Percentiles rank a stretch among this genome's conserved stretches.
These are phyloP conservation scores for Vanrija sp. DNA, from an alignment of 1,284 basidiomycete genomes.

Conservation along the genomic window DNA sequence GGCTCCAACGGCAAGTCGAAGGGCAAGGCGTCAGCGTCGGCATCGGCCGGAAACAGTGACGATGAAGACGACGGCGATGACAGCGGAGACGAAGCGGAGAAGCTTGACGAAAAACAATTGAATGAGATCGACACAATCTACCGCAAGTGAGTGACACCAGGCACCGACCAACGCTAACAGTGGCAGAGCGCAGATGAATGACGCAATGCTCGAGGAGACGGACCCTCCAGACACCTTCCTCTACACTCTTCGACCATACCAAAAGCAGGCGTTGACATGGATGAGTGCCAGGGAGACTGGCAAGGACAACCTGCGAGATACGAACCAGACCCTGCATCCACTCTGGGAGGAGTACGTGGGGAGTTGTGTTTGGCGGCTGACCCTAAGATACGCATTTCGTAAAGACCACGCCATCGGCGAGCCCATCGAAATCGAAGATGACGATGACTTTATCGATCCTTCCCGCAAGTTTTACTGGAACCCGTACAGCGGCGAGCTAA, in stretches of 20 bases:
- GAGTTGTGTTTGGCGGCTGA: slow-evolving; percentile 34
- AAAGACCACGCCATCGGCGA: slow-evolving; percentile 35
- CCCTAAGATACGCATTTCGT: slow-evolving; percentile 42
- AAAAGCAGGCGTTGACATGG: slow-evolving; percentile 93
- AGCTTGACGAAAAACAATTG: slow-evolving; percentile 67
- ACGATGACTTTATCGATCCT: slow-evolving; percentile 41
- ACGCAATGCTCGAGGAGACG: slow-evolving; percentile 71
- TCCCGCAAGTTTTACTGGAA: slow-evolving; percentile 69
- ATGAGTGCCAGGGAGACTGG: slow-evolving; percentile 84
- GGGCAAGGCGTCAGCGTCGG: slow-evolving; percentile 14
- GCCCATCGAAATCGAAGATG: slow-evolving; percentile 46
- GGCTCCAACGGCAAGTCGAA: slow-evolving; percentile 29
- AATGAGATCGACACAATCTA: slow-evolving; percentile 68
- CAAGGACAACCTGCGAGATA: slow-evolving; percentile 63
- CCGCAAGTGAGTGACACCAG: slow-evolving; percentile 58
- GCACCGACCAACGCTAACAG: too few relatives aligned
- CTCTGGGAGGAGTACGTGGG: slow-evolving; percentile 78
- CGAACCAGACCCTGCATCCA: slow-evolving; percentile 72
- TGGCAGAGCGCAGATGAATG: slow-evolving; percentile 74
- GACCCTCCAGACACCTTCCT: slow-evolving; percentile 77
- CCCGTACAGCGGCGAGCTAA: slow-evolving; percentile 91
- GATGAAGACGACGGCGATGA: slow-evolving; percentile 56
- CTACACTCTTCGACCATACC: slow-evolving; percentile 77
- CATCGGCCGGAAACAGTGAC: slow-evolving; percentile 28
- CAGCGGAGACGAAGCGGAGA: slow-evolving; percentile 60